phyloP scores from a whole-genome alignment of 495 filamentous ascomycete species.

The Aspergillus carlsbadensis region DNA sequence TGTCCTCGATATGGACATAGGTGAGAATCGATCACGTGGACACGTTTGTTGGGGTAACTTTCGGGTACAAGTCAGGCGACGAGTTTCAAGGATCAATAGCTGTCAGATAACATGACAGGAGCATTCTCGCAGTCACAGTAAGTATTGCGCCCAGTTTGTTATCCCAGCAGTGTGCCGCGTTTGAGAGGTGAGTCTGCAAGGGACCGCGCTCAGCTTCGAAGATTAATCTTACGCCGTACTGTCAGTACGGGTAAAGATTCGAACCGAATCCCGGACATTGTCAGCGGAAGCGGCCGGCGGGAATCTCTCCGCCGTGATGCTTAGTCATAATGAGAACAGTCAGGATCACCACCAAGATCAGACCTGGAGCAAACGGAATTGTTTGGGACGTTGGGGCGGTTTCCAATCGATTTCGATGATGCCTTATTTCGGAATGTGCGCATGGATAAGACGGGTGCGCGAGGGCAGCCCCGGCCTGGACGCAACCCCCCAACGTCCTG shows the following conservation, averaged over 20 bases:
- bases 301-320: constrained; percentile 27
- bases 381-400: background rate
- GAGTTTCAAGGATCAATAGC: background rate
- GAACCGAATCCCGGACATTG: constrained; percentile 19
- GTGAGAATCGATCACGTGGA: no score
- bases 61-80: background rate
- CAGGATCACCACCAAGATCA: background rate
- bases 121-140: background rate
- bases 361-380: background rate
- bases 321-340: constrained; percentile 1
- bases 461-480: background rate
- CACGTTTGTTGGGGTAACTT: no score
- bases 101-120: background rate
- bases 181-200: background rate
- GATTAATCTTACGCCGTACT: background rate
- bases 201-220: background rate
- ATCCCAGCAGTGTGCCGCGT: background rate
- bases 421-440: no score
- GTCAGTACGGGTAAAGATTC: constrained; percentile 14
- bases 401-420: background rate
- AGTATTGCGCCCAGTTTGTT: no score
- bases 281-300: constrained; percentile 38
- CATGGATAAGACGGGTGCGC: no score
- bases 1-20: no score
- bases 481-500: background rate